Conservation (phyloP, 495 filamentous ascomycete genomes). For the Letharia lupina region DNA sequence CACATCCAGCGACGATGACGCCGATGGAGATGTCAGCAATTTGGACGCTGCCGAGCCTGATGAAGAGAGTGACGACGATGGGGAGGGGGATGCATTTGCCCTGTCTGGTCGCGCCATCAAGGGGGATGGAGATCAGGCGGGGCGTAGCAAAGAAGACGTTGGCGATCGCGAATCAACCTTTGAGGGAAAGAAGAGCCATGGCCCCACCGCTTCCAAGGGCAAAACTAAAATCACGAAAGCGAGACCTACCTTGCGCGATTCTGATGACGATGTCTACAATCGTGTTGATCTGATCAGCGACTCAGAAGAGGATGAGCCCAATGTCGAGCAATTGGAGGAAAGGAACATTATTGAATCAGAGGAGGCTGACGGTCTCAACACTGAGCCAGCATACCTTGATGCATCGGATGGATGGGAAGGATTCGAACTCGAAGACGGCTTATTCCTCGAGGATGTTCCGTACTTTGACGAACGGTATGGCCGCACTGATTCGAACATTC, state of each 20-base stretch:
- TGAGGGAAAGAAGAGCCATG: not conserved
- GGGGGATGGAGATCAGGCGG: constrained; percentile 39
- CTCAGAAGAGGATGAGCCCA: constrained; percentile 65
- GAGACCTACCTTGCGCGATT: not conserved
- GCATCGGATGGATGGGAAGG: constrained; percentile 47
- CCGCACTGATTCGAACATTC: constrained; percentile 22
- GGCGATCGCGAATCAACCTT: not conserved
- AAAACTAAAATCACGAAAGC: not conserved
- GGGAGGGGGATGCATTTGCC: constrained; percentile 42
- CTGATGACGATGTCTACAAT: constrained; percentile 61
- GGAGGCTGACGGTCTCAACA: constrained; percentile 34
- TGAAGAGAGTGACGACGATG: constrained; percentile 38
- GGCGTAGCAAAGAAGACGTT: constrained; percentile 23
- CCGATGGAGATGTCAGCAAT: constrained; percentile 39
- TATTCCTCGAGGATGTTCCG: constrained; percentile 38
- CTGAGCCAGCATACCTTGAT: constrained; percentile 29
- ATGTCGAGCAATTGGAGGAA: constrained; percentile 65
- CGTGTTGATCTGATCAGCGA: constrained; percentile 72
- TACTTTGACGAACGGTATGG: constrained; percentile 45
- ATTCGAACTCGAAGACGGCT: constrained; percentile 45
- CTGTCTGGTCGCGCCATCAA: constrained; percentile 43
- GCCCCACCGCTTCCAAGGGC: not conserved
- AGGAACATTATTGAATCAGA: constrained; percentile 56
- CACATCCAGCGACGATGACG: constrained; percentile 35
- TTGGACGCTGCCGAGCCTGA: constrained; percentile 43